Conservation (phyloP, 768 basidiomycete genomes). For the Termitomyces sp. region DNA sequence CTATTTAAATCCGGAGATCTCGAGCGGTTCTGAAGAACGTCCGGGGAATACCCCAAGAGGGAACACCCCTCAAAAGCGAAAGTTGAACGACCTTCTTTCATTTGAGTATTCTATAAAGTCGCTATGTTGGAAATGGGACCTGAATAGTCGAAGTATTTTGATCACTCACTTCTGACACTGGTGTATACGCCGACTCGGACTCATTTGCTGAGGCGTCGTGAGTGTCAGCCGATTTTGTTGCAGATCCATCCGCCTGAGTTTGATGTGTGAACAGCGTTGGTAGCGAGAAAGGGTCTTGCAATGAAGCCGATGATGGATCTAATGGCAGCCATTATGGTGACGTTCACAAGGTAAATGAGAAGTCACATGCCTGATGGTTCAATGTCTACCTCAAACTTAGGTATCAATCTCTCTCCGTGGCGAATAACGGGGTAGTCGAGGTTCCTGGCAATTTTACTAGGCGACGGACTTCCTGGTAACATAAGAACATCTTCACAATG, state of each 20-base stretch:
- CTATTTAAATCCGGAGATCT: not conserved
- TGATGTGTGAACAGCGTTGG: not conserved
- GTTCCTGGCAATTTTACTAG: conserved; percentile 22
- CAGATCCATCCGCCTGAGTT: not conserved
- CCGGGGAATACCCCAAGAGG: not conserved
- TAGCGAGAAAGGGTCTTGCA: conserved; percentile 2
- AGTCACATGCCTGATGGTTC: conserved; percentile 12
- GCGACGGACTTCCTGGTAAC: conserved; percentile 32
- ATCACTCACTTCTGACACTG: not conserved
- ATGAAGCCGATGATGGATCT: conserved; percentile 2
- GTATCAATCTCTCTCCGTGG: conserved; percentile 23
- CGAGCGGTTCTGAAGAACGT: not conserved
- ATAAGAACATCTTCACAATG: conserved; percentile 22
- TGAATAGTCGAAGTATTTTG: not conserved
- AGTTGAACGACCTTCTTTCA: not conserved
- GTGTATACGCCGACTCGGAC: not conserved
- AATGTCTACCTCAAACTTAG: conserved; percentile 23
- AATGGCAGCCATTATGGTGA: not conserved
- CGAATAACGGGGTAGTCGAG: not conserved
- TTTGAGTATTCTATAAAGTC: not conserved
- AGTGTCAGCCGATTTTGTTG: not conserved
- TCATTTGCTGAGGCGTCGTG: not conserved
- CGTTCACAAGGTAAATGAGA: not conserved
- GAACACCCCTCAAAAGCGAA: not conserved
- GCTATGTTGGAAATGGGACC: not conserved